Conservation (phyloP, 2,329 filamentous ascomycete species). For the Aspergillus glaucus region DNA sequence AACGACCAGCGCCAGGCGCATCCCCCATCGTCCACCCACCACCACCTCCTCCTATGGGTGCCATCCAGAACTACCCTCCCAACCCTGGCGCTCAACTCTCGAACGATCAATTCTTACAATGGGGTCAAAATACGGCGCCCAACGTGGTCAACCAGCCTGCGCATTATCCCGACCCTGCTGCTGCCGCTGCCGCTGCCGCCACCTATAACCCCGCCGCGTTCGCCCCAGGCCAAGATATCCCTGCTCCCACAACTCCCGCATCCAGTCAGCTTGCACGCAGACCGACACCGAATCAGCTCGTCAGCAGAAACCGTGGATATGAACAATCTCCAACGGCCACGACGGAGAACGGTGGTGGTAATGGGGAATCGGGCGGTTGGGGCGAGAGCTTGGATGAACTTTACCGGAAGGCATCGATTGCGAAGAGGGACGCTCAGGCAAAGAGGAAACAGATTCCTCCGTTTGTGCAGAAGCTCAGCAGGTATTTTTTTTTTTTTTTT, state of each 20-base stretch:
- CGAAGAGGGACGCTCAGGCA: constrained; percentile 78
- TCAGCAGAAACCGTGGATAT: constrained; percentile 32
- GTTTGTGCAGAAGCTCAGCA: constrained; percentile 96
- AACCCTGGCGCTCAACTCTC: constrained; percentile 40
- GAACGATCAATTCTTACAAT: constrained; percentile 51
- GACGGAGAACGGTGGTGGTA: constrained; percentile 21
- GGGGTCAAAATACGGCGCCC: constrained; percentile 43
- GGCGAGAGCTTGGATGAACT: constrained; percentile 67
- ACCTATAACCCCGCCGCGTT: constrained; percentile 23
- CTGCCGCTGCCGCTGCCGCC: constrained; percentile 1
- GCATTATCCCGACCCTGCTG: constrained; percentile 37
- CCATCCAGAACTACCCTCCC: constrained; percentile 42
- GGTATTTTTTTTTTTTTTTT: constrained; percentile 50
- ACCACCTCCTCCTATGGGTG: constrained; percentile 37
- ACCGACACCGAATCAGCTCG: constrained; percentile 32
- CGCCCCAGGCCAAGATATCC: constrained; percentile 45
- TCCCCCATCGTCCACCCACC: constrained; percentile 56
- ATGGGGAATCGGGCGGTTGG: constrained; percentile 35
- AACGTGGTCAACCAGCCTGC: constrained; percentile 18
- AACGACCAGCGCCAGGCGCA: constrained; percentile 67
- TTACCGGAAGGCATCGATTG: constrained; percentile 70
- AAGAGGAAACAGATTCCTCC: constrained; percentile 95
- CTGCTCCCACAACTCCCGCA: constrained; percentile 37
- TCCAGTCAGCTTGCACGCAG: constrained; percentile 40
- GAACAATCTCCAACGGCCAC: constrained; percentile 28